Evolutionary conservation across 2,329 filamentous ascomycete species (phyloP).

Genomic region (Exophiala sideris): DNA sequence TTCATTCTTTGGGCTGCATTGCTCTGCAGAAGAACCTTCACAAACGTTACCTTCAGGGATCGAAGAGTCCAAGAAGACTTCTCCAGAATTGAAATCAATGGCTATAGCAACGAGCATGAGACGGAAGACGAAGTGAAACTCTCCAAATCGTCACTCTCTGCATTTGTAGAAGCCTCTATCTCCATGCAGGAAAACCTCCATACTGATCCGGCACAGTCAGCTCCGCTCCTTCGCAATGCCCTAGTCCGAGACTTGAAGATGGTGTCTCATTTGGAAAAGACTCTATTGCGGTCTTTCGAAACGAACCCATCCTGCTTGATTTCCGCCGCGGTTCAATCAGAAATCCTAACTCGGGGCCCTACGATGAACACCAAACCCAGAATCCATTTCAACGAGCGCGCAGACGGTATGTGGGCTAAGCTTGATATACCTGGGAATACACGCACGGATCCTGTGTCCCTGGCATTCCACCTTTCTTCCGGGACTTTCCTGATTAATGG

Average conservation of each 20-base stretch:
- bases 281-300: conserved; percentile 38
- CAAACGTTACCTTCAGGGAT: background rate
- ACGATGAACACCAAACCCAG: background rate
- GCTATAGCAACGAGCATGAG: too few species aligned
- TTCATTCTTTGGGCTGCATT: conserved; percentile 19
- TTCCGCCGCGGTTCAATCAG: background rate
- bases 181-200: conserved; percentile 49
- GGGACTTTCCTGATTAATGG: conserved; percentile 52
- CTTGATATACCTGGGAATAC: background rate
- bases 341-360: background rate
- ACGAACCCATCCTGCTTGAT: conserved; percentile 16
- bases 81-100: too few species aligned
- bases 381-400: conserved; percentile 1
- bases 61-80: too few species aligned
- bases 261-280: conserved; percentile 35
- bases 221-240: conserved; percentile 35
- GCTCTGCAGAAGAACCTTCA: conserved; percentile 23
- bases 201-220: conserved; percentile 36
- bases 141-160: conserved; percentile 20
- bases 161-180: conserved; percentile 41
- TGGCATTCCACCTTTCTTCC: conserved; percentile 47
- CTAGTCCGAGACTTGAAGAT: conserved; percentile 50
- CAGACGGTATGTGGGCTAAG: conserved; percentile 4
- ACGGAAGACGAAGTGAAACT: background rate
- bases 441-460: conserved; percentile 29